phyloP scores from a whole-genome alignment of 345 rosid species.

The Camelina neglecta region DNA sequence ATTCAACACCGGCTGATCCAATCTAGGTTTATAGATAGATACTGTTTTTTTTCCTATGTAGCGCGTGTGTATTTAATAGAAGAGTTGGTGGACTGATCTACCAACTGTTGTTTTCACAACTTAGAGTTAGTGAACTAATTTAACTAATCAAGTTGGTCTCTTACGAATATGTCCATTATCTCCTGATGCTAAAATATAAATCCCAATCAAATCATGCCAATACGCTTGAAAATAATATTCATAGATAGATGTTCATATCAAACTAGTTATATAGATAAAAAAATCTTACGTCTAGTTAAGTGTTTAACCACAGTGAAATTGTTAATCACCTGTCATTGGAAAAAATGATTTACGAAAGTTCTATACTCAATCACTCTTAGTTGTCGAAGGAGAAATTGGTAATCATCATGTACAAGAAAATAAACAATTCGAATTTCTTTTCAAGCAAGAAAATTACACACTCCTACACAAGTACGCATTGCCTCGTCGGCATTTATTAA shows the following conservation, averaged over 20 bases:
- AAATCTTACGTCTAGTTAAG: background rate
- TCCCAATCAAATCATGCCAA: background rate
- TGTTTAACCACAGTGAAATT: background rate
- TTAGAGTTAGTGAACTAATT: conserved; percentile 5
- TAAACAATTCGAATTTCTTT: background rate
- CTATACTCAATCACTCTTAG: background rate
- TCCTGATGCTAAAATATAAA: background rate
- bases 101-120: background rate
- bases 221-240: background rate
- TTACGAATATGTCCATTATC: background rate
- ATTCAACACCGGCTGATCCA: background rate
- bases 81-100: conserved; percentile 22
- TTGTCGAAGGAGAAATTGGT: background rate
- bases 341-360: background rate
- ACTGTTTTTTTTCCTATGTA: background rate
- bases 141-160: background rate
- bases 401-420: background rate
- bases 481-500: conserved; percentile 15
- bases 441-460: conserved; percentile 15
- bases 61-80: background rate
- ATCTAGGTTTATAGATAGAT: background rate
- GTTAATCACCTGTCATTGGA: background rate
- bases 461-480: background rate
- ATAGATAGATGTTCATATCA: background rate
- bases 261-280: background rate